These are phyloP conservation scores for Aegilops speltoides DNA, from an alignment of 176 grass and related monocot genomes.

Conservation along the genomic window DNA sequence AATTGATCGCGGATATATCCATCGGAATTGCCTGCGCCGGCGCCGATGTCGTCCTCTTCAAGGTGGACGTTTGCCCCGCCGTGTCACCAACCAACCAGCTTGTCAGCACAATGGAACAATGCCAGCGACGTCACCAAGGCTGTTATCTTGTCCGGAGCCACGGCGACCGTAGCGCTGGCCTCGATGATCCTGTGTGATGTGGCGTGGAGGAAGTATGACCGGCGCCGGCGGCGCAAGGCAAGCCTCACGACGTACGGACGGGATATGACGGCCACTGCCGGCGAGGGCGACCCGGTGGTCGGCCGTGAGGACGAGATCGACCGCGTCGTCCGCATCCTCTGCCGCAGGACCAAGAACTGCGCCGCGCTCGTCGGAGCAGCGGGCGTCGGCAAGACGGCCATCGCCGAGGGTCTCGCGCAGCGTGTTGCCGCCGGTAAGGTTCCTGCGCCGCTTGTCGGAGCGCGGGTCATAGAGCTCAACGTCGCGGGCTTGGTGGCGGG, in stretches of 20 bases:
- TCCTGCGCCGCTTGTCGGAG: neutral
- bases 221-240: neutral
- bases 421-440: neutral
- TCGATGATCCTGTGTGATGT: neutral
- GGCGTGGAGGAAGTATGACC: no score
- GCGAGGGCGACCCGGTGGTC: neutral
- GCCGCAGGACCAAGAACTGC: constrained; percentile 23
- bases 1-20: no score
- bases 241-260: neutral
- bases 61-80: neutral
- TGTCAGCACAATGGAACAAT: neutral
- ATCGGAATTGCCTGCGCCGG: no score
- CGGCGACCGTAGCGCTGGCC: neutral
- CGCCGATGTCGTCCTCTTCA: neutral
- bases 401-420: constrained; percentile 9
- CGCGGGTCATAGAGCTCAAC: neutral
- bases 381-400: neutral
- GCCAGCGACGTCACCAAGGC: neutral
- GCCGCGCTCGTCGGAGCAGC: neutral
- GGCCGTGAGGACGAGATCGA: constrained; percentile 24
- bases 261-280: neutral
- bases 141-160: neutral
- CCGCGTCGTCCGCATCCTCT: constrained; percentile 20
- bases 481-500: neutral
- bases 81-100: neutral